Evolutionary conservation across 768 basidiomycete genomes (phyloP), one percentile per base, ranked within the genome.

Genomic region (Crucibulum laeve): DNA sequence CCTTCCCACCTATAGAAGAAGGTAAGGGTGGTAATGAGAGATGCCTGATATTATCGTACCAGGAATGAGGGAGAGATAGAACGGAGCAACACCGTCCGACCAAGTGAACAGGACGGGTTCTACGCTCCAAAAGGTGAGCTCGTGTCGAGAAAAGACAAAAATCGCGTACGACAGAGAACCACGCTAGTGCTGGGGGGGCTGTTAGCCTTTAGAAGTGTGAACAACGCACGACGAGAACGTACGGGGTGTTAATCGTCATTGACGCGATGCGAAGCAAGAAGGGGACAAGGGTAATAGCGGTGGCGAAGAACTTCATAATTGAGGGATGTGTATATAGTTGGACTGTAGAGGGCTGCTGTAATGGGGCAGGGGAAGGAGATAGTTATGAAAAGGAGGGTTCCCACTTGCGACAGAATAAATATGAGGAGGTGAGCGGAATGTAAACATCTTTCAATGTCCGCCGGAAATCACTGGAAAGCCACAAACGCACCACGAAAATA

Each of bases 221-320:
- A 19, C 13, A 45, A n/a, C n/a, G n/a, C n/a, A n/a, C n/a, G n/a
- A n/a, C n/a, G 14, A 39, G 48, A 30, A 73, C 84, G 49, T 56
- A 87, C 85, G 84, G 79, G 1, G 84, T 83, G 60, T 87, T 79
- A 55, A 88, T 64, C n/a, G 70, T 79, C 55, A 83, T 54, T 5
- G 61, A 63, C 39, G 53, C 39, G 50, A 74, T 49, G 65, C 40
- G 39, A 52, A 73, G 59, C 43, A 69, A 48, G 60, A 71, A 32
- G 18, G 68, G 66, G 45, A 64, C 48, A 50, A 73, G 51, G 36
- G 69, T 62, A 46, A 61, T 48, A 36, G 60, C 54, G 41, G 59
- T 36, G 49, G 53, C 52, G 49, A 69, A 58, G 49, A 62, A 67
- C 55, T 69, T 69, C 69, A 73, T 73, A 40, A 52, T 57, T 11